Conservation (phyloP, 2,329 filamentous ascomycete genomes). For the Helminthosporium solani region DNA sequence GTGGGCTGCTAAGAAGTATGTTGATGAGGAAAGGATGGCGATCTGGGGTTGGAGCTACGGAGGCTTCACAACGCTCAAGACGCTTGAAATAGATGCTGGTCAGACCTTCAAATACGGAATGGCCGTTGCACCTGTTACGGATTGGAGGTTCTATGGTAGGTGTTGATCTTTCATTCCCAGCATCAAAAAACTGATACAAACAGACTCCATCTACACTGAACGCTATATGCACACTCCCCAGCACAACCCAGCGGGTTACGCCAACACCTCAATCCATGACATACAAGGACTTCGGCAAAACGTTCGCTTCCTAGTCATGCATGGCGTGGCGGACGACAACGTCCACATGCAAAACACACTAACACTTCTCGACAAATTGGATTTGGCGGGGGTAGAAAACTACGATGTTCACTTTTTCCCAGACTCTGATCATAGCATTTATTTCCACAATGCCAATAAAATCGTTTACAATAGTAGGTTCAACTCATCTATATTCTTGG, state of each 20-base stretch:
- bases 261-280: slow-evolving; percentile 71
- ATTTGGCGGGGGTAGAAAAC: slow-evolving; percentile 79
- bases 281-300: slow-evolving; percentile 70
- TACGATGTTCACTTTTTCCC: slow-evolving; percentile 97
- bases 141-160: slow-evolving; percentile 85
- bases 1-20: slow-evolving; percentile 78
- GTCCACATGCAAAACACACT: slow-evolving; percentile 96
- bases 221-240: slow-evolving; percentile 96
- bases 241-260: slow-evolving; percentile 76
- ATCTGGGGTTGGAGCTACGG: slow-evolving; percentile 99
- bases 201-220: slow-evolving; percentile 87
- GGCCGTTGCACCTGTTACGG: slow-evolving; percentile 97
- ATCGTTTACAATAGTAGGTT: slow-evolving; percentile 91
- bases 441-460: slow-evolving; percentile 86
- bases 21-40: slow-evolving; percentile 77
- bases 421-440: slow-evolving; percentile 92
- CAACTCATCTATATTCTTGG: too few species aligned
- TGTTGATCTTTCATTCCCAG: neutral
- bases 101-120: slow-evolving; percentile 93
- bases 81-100: slow-evolving; percentile 86
- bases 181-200: slow-evolving; percentile 3
- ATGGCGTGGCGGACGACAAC: slow-evolving; percentile 95
- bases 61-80: slow-evolving; percentile 93
- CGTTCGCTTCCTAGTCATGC: slow-evolving; percentile 91
- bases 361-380: slow-evolving; percentile 80